Conservation (phyloP, 371 early-diverging fungal genomes). For the Lichtheimia ornata region DNA sequence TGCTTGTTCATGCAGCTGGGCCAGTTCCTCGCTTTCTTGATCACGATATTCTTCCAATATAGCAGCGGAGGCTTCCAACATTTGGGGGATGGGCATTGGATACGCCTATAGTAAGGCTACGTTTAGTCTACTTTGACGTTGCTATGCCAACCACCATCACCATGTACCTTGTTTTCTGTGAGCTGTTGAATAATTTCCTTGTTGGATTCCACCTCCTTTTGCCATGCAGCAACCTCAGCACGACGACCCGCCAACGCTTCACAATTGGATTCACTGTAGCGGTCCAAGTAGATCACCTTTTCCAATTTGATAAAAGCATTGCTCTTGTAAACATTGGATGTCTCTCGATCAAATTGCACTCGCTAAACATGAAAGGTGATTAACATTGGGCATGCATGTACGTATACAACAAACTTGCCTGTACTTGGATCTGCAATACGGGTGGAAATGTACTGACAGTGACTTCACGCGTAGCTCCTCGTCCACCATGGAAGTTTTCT, state of each 20-base stretch:
- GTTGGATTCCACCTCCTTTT: slow-evolving; percentile 29
- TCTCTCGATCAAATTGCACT: slow-evolving; percentile 66
- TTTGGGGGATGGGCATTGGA: slow-evolving; percentile 41
- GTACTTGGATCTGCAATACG: slow-evolving; percentile 64
- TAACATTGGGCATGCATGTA: background rate
- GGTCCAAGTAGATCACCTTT: slow-evolving; percentile 57
- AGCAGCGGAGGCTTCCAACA: slow-evolving; percentile 40
- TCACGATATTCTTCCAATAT: slow-evolving; percentile 26
- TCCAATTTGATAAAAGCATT: slow-evolving; percentile 63
- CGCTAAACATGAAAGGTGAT: slow-evolving; percentile 35
- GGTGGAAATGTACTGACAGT: slow-evolving; percentile 60
- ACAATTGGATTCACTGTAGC: slow-evolving; percentile 51
- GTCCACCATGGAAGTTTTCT: slow-evolving; percentile 51
- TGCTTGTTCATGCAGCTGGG: slow-evolving; percentile 15
- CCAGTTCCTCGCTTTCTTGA: slow-evolving; percentile 6
- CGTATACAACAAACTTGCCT: slow-evolving; percentile 30
- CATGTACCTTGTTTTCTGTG: slow-evolving; percentile 31
- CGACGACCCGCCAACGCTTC: slow-evolving; percentile 34
- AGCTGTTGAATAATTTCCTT: slow-evolving; percentile 29
- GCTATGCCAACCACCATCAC: background rate
- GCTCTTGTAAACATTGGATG: slow-evolving; percentile 62
- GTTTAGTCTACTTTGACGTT: background rate
- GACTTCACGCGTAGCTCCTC: slow-evolving; percentile 55
- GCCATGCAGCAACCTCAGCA: slow-evolving; percentile 32
- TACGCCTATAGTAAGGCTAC: slow-evolving; percentile 22